Evolutionary conservation across 78 protist species (phyloP), one percentile per base, ranked within the genome.

Genomic region (Dictyostelium firmibasis): DNA sequence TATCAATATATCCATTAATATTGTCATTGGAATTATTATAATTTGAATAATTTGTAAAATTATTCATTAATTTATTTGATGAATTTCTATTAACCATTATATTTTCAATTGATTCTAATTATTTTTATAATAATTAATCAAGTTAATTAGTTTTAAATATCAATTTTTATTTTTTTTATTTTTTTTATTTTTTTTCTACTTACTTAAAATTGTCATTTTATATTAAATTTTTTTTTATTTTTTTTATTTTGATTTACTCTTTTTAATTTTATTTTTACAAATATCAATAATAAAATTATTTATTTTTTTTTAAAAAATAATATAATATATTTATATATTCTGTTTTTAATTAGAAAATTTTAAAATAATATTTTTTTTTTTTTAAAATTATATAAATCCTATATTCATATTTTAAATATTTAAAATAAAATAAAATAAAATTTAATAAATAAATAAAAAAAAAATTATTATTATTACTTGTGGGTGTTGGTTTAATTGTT

Each of bases 181-280:
- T 62, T 2, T 1, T 62, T 4, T 62, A 1, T 62, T 67, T 27
- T n/a, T 67, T n/a, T 29, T 64, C 33, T 29, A 27, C 77, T 31
- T 70, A 70, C 77, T 70, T 70, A 70, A 70, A n/a, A 70, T 70
- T 70, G 77, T 70, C 77, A 70, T 70, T 7, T 64, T 64, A 23
- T 53, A 53, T 60, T 1, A 23, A 23, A 60, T 23, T 4, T 60
- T 20, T 60, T 9, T 64, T 25, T 64, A n/a, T 25, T 64, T 64
- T 64, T 64, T 64, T 64, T 3, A n/a, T 64, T n/a, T 25, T 64
- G 16, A 16, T n/a, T 64, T 64, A 16, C 23, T 64, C 25, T 64
- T 23, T 25, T n/a, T 64, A 16, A 6, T 25, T 64, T 7, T 1
- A 18, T 64, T 67, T 67, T 67, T 67, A 27, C 18, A 70, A 69